These are phyloP conservation scores for Ustanciosporium gigantosporum DNA, from an alignment of 1,284 basidiomycete genomes.

Conservation along the genomic window DNA sequence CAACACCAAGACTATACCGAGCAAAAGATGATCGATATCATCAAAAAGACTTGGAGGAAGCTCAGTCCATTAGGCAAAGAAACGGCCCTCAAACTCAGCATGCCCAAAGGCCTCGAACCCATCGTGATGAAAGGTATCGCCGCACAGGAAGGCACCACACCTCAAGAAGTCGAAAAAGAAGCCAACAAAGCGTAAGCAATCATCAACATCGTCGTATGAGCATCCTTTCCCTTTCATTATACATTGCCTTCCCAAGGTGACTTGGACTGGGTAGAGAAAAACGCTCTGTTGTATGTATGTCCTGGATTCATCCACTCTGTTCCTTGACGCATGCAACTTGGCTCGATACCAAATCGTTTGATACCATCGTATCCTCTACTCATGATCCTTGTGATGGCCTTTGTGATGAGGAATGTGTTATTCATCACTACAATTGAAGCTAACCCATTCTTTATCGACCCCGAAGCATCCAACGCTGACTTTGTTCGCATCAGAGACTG, in stretches of 20 bases:
- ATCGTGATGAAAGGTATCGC: conserved; percentile 36
- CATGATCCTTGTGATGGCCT: too few species aligned
- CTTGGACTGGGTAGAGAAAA: too few species aligned
- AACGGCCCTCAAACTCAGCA: conserved; percentile 53
- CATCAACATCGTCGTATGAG: conserved; percentile 1
- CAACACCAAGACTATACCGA: conserved; percentile 45
- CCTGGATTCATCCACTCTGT: background rate
- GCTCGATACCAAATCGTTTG: too few species aligned
- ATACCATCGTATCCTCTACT: too few species aligned
- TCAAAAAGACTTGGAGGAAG: conserved; percentile 57
- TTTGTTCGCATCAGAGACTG: too few species aligned
- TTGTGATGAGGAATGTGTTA: too few species aligned
- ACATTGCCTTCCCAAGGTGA: background rate
- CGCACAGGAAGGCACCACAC: conserved; percentile 20
- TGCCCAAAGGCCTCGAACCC: conserved; percentile 43
- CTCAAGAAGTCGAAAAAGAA: conserved; percentile 25
- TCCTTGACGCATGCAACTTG: background rate
- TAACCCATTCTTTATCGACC: too few species aligned
- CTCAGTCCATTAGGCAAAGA: conserved; percentile 43
- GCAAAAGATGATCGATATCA: conserved; percentile 55
- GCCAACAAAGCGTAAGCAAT: background rate
- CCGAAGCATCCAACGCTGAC: too few species aligned
- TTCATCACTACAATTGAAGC: too few species aligned
- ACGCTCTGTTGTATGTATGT: background rate
- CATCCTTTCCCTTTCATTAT: background rate